These are phyloP conservation scores for Plasmodium reichenowi DNA, from an alignment of 169 alveolate genomes.

Conservation along the genomic window DNA sequence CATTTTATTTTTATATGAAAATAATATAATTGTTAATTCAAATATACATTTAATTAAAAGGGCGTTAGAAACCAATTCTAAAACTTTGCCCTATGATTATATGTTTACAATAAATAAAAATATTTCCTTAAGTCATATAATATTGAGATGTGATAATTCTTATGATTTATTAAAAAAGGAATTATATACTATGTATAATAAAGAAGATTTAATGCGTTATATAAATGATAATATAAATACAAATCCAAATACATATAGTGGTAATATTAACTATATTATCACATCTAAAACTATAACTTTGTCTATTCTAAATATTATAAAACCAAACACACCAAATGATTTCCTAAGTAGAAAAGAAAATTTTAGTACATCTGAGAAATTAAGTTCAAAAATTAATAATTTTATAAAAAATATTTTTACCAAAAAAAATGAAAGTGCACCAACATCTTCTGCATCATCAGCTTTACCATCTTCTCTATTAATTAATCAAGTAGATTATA, in stretches of 20 bases:
- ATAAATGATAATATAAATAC: background rate
- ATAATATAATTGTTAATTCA: constrained; percentile 49
- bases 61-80: constrained; percentile 41
- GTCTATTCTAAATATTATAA: constrained; percentile 27
- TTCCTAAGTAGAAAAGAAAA: constrained; percentile 52
- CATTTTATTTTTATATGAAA: constrained; percentile 46
- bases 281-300: constrained; percentile 36
- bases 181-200: constrained; percentile 27
- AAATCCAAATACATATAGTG: background rate
- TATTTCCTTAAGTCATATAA: constrained; percentile 38
- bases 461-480: background rate
- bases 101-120: constrained; percentile 56
- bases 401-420: constrained; percentile 65
- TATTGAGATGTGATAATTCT: constrained; percentile 29
- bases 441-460: background rate
- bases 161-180: constrained; percentile 42
- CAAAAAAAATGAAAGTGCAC: constrained; percentile 24
- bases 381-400: constrained; percentile 60
- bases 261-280: constrained; percentile 40
- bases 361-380: constrained; percentile 39
- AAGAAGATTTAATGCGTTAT: constrained; percentile 28
- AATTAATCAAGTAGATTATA: background rate
- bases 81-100: constrained; percentile 42
- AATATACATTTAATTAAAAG: constrained; percentile 43
- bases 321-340: constrained; percentile 11